Conservation (phyloP, 371 early-diverging fungal genomes). For the Mycotypha africana region DNA sequence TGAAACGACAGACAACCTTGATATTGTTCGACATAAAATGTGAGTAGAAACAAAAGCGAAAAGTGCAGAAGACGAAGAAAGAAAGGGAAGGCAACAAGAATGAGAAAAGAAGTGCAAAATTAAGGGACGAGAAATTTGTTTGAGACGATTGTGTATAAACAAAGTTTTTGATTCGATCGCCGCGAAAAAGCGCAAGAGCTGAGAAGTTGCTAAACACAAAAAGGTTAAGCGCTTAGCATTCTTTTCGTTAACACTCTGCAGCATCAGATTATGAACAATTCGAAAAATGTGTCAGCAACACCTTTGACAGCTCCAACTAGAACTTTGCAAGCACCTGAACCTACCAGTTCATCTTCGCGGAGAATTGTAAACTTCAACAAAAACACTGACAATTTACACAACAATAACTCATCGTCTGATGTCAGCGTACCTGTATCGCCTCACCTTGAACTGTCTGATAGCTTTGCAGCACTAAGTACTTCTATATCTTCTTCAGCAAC, state of each 20-base stretch:
- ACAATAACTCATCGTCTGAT: constrained; percentile 12
- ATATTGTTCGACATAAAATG: constrained; percentile 79
- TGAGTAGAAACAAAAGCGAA: not conserved
- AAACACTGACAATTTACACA: not conserved
- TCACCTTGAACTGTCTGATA: constrained; percentile 24
- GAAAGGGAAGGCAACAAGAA: constrained; percentile 5
- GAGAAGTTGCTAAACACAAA: too few species aligned
- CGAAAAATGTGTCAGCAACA: too few species aligned
- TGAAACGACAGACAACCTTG: constrained; percentile 93
- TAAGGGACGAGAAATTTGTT: too few species aligned
- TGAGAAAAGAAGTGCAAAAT: not conserved
- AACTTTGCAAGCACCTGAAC: constrained; percentile 20
- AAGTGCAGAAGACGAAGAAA: constrained; percentile 12
- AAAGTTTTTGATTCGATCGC: too few species aligned
- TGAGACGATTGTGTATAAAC: too few species aligned
- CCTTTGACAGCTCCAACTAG: constrained; percentile 30
- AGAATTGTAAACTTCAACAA: too few species aligned
- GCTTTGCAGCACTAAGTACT: constrained; percentile 12
- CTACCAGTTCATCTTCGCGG: too few species aligned
- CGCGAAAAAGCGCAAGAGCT: too few species aligned
- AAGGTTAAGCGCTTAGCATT: too few species aligned
- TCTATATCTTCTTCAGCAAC: not conserved
- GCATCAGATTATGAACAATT: too few species aligned
- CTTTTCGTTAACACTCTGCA: too few species aligned
- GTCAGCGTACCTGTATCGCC: constrained; percentile 26